Percentiles rank a stretch among this genome's conserved stretches.
Evolutionary conservation across 352 stramenopile genomes (phyloP).

Genomic region (Pythium phragmitis): DNA sequence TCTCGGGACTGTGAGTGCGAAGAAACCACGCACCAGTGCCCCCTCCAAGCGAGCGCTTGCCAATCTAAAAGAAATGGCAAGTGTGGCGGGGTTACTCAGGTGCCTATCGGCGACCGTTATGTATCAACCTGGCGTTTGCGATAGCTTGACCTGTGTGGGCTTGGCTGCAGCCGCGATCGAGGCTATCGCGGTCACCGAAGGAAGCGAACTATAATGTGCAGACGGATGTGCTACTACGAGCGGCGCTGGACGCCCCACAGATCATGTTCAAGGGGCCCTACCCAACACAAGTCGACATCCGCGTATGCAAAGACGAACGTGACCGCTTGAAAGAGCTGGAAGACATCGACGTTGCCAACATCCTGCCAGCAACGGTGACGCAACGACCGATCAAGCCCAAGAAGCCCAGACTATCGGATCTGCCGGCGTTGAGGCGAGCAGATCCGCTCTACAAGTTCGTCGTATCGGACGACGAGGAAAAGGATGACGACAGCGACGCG

Average conservation of each 20-base stretch:
- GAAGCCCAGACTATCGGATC: background rate
- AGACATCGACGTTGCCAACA: conserved; percentile 11
- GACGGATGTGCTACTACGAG: background rate
- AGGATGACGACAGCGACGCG: conserved; percentile 21
- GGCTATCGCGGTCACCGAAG: background rate
- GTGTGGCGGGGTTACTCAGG: conserved; percentile 1
- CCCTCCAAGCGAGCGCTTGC: background rate
- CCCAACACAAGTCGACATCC: conserved; percentile 10
- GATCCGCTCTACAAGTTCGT: conserved; percentile 1
- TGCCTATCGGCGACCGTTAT: background rate
- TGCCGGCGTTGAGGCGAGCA: background rate
- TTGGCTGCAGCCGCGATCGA: conserved; percentile 8
- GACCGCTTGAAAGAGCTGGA: conserved; percentile 13
- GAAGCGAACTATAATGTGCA: background rate
- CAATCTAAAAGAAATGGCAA: conserved; percentile 11
- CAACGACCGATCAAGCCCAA: background rate
- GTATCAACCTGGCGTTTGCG: background rate
- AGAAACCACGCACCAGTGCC: background rate
- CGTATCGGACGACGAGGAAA: conserved; percentile 14
- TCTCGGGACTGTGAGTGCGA: background rate
- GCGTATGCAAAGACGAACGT: background rate
- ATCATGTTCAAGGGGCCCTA: background rate
- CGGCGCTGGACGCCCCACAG: background rate
- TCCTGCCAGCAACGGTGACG: background rate
- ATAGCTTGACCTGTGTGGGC: background rate